Percentiles rank a stretch among this genome's conserved stretches.
Conservation (phyloP, 2,329 filamentous ascomycete species). For the Magnaporthiopsis incrustans region DNA sequence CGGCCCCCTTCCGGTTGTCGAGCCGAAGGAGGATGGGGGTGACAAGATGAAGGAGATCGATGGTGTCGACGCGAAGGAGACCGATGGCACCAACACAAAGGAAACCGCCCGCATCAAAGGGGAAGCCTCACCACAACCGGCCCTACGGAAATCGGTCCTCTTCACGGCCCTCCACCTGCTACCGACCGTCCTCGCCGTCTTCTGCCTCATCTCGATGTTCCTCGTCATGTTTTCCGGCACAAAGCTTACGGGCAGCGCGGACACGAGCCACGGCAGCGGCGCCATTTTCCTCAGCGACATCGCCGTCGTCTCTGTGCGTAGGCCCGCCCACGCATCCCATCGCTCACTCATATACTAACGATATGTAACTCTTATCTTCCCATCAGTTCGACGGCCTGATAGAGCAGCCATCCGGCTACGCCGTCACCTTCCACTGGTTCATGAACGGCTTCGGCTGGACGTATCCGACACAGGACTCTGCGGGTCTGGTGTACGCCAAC, state of each 20-base stretch:
- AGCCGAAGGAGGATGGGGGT: too few relatives aligned
- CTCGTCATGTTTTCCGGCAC: slow-evolving; percentile 1
- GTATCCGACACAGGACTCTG: background rate
- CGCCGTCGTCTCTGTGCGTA: background rate
- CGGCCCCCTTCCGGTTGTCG: too few relatives aligned
- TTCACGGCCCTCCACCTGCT: background rate
- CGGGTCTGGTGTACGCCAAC: background rate
- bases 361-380: too few relatives aligned
- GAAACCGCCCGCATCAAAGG: too few relatives aligned
- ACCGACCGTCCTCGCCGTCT: background rate
- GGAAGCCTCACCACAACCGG: too few relatives aligned
- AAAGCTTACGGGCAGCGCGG: background rate
- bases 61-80: too few relatives aligned
- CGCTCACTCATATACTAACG: too few relatives aligned
- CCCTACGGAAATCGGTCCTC: background rate
- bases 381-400: slow-evolving; percentile 1
- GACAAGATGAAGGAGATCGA: too few relatives aligned
- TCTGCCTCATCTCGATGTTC: background rate
- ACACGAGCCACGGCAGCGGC: background rate
- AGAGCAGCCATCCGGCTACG: background rate
- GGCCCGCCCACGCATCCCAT: background rate
- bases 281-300: background rate
- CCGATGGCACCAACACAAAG: too few relatives aligned
- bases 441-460: background rate
- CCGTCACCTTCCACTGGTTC: background rate